Evolutionary conservation across 306 rosid species (phyloP), one percentile per base, ranked within the genome.

Genomic region (Castanea crenata): DNA sequence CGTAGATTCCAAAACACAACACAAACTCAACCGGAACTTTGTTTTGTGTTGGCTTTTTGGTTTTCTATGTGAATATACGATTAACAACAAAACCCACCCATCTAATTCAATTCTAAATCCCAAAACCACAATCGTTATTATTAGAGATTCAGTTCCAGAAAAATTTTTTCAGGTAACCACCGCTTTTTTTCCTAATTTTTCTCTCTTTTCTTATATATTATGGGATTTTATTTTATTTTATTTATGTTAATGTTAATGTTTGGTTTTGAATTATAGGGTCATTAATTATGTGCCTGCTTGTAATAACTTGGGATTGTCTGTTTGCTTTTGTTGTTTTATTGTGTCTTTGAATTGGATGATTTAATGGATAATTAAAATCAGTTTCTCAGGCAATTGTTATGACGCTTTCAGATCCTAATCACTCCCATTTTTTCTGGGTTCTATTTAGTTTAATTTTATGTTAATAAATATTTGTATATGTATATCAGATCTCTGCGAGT

Each of bases 331-430:
- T 67, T 20, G 9, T 12, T 29, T 29, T 3, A 4, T 63, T 34
- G 34, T 34, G 14, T 67, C 71, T 8, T 21, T 67, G 25, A 34
- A 67, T 32, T 67, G 27, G n/a, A 32, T 34, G 71, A 34, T 16
- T 32, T 19, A 7, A 16, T 67, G 27, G 71, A 67, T 67, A 18
- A 19, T 18, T 67, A 41, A 34, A n/a, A 68, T 68, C 72, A 68
- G 46, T 6, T 68, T 64, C 44, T 34, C 52, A 19, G 6, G 5
- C 15, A 38, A 68, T 34, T 35, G 52, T 1, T 9, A 2, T 35
- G 52, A 68, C 20, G 72, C 54, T 18, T 68, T 68, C 72, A 68
- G 70, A 64, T 64, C 70, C 21, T 41, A 64, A 16, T 64, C 70
- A 64, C 21, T 31, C 13, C 5, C 0, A 4, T 25, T 31, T 16